Evolutionary conservation across 768 basidiomycete species (phyloP).

Genomic region (Leccinum fibrillosum): DNA sequence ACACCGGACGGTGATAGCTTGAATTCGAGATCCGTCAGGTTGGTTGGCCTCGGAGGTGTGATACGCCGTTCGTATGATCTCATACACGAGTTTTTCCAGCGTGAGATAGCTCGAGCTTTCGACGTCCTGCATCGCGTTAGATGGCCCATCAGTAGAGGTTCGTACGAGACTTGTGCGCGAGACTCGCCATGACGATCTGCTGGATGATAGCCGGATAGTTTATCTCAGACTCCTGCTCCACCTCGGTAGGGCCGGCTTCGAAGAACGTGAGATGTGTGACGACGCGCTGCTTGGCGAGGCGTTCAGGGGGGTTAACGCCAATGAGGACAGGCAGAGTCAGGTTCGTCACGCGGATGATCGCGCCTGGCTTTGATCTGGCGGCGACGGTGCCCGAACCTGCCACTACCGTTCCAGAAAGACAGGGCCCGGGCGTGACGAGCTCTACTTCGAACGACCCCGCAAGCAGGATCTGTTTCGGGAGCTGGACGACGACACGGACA

Average conservation of each 20-base stretch:
- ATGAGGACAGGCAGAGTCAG: constrained; percentile 56
- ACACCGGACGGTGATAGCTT: constrained; percentile 48
- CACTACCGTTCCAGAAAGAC: not conserved
- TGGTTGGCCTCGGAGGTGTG: constrained; percentile 45
- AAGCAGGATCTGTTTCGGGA: constrained; percentile 52
- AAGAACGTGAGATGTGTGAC: constrained; percentile 49
- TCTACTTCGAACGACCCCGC: constrained; percentile 43
- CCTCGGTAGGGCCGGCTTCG: constrained; percentile 22
- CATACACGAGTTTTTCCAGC: constrained; percentile 34
- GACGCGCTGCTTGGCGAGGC: constrained; percentile 61
- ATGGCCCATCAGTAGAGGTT: not conserved
- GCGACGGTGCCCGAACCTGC: not conserved
- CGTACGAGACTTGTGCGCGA: not conserved
- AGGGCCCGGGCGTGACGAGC: constrained; percentile 23
- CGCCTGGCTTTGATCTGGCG: not conserved
- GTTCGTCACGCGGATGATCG: constrained; percentile 41
- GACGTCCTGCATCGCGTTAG: constrained; percentile 1
- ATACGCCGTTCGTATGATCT: constrained; percentile 47
- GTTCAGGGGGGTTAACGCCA: constrained; percentile 70
- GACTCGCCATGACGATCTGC: constrained; percentile 26
- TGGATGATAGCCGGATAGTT: constrained; percentile 39
- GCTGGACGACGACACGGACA: constrained; percentile 41
- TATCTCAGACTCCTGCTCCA: constrained; percentile 8
- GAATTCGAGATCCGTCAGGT: constrained; percentile 24
- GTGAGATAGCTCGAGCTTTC: constrained; percentile 16